These are phyloP conservation scores for Lactarius sanguifluus DNA, from an alignment of 768 basidiomycete species.

Conservation along the genomic window DNA sequence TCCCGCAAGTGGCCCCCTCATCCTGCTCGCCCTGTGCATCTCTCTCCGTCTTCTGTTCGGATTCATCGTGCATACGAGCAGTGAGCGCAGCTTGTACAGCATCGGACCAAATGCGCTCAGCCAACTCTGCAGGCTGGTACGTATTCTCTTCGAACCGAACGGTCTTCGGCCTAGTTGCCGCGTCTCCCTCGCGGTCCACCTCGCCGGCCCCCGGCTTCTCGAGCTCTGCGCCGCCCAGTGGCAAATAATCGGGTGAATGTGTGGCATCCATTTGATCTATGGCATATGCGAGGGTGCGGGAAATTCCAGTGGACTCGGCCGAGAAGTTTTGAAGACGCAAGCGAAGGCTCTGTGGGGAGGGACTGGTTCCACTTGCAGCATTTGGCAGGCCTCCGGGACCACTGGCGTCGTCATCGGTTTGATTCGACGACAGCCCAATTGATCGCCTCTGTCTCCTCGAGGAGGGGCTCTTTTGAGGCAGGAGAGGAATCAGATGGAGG, in stretches of 20 bases:
- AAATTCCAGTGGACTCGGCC: constrained; percentile 1
- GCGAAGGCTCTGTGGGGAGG: not conserved
- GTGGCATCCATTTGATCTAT: constrained; percentile 41
- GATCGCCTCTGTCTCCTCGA: not conserved
- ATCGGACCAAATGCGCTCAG: not conserved
- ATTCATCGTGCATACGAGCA: not conserved
- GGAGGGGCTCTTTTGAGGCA: not conserved
- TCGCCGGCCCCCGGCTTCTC: not conserved
- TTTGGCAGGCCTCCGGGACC: not conserved
- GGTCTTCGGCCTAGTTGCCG: not conserved
- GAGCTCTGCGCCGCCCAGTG: not conserved
- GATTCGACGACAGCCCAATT: not conserved
- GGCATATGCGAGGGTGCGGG: constrained; percentile 17
- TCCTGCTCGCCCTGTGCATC: not conserved
- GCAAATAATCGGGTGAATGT: constrained; percentile 32
- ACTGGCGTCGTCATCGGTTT: not conserved
- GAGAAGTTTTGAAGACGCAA: not conserved
- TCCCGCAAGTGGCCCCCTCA: not conserved
- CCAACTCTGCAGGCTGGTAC: not conserved
- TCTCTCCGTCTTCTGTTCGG: not conserved
- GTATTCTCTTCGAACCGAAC: not conserved
- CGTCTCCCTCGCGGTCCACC: not conserved
- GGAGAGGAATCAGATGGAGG: constrained; percentile 13
- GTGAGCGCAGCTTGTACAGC: not conserved
- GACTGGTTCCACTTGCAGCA: not conserved